Evolutionary conservation across 2,329 filamentous ascomycete genomes (phyloP).

Genomic region (Niveomyces coronatus): DNA sequence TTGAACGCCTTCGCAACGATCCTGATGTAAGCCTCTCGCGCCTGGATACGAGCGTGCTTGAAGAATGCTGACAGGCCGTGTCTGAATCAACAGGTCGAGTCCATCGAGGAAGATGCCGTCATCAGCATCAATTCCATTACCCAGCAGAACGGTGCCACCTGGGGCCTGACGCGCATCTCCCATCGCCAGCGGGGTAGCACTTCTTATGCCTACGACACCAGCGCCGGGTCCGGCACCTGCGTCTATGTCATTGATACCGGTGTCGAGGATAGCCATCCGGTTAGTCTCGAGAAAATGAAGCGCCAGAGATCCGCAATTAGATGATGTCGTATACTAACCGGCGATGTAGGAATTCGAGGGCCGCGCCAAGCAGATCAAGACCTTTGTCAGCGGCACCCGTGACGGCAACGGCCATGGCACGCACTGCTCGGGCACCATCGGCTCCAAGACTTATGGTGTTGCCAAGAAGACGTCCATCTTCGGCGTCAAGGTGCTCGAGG

Average conservation of each 20-base stretch:
- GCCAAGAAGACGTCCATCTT: slow-evolving; percentile 31
- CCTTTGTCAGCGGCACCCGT: slow-evolving; percentile 12
- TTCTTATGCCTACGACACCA: slow-evolving; percentile 24
- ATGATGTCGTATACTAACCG: too few relatives aligned
- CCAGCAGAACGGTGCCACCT: slow-evolving; percentile 25
- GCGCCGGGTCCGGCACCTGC: slow-evolving; percentile 25
- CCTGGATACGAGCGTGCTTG: background rate
- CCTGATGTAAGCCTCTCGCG: slow-evolving; percentile 11
- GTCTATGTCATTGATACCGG: slow-evolving; percentile 35
- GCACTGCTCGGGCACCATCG: slow-evolving; percentile 18
- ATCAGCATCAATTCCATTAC: slow-evolving; percentile 18
- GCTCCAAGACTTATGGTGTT: slow-evolving; percentile 19
- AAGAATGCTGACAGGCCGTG: background rate
- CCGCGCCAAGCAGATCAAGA: slow-evolving; percentile 16
- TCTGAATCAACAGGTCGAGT: slow-evolving; percentile 18
- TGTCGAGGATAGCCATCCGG: slow-evolving; percentile 23
- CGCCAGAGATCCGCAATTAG: too few relatives aligned
- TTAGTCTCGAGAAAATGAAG: slow-evolving; percentile 16
- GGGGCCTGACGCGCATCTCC: slow-evolving; percentile 27
- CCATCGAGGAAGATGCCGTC: slow-evolving; percentile 26
- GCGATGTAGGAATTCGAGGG: slow-evolving; percentile 15
- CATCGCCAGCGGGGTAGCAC: slow-evolving; percentile 16
- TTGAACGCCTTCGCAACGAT: slow-evolving; percentile 14
- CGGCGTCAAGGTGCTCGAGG: slow-evolving; percentile 31
- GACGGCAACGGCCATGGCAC: slow-evolving; percentile 28